Percentiles rank a stretch among this genome's conserved stretches.
Evolutionary conservation across 1,139 yeast genomes (phyloP).

Genomic region (Debaryomyces coudertii): DNA sequence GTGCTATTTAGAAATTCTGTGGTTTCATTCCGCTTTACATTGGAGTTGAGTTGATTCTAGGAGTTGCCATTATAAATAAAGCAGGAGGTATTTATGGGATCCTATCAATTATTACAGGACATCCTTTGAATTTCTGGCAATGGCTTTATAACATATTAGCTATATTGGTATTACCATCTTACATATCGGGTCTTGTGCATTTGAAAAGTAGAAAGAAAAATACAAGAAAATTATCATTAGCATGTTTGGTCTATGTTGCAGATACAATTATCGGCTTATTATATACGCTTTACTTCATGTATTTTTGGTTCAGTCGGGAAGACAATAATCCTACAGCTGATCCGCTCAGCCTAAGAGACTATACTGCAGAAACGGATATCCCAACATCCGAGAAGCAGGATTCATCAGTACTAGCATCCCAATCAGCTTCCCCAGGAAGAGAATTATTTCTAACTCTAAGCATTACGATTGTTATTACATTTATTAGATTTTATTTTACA

Average conservation of each 20-base stretch:
- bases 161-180: constrained; percentile 64
- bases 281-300: constrained; percentile 74
- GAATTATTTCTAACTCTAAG: constrained; percentile 71
- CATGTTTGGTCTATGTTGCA: constrained; percentile 61
- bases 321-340: constrained; percentile 24
- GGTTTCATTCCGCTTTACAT: constrained; percentile 74
- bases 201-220: constrained; percentile 34
- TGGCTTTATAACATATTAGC: constrained; percentile 80
- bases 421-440: constrained; percentile 69
- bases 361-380: background rate
- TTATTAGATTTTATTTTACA: constrained; percentile 65
- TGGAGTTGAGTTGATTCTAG: constrained; percentile 85
- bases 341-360: background rate
- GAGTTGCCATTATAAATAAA: constrained; percentile 80
- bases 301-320: constrained; percentile 70
- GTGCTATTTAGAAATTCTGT: constrained; percentile 47
- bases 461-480: constrained; percentile 56
- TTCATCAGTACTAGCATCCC: constrained; percentile 33
- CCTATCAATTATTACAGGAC: constrained; percentile 85
- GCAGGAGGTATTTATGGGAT: constrained; percentile 90
- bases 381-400: background rate
- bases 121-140: constrained; percentile 80
- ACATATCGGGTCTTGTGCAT: constrained; percentile 59
- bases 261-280: constrained; percentile 71
- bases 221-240: constrained; percentile 54